Base-by-base conservation (phyloP, 768 basidiomycete species). In the Lactifluus hygrophoroides region DNA sequence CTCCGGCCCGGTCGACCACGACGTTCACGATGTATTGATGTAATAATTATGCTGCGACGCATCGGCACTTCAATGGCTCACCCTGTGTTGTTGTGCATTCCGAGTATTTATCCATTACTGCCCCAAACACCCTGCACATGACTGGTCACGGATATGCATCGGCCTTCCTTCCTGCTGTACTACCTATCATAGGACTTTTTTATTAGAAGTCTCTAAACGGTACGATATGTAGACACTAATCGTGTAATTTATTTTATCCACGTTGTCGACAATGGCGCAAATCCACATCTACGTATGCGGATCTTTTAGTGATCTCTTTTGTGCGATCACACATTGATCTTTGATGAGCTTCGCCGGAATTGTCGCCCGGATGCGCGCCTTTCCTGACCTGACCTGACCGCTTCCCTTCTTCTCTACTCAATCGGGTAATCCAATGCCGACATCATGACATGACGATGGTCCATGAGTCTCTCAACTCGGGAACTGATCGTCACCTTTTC, bases 221-320 rank as follows among this genome's bases (percentile, higher is more conserved):
- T 60, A 56, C 44, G 49, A 45, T 53, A 58, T 51, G 54, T 60
- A 60, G 59, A 54, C 59, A 60, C 52, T 60, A 60, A 60, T 60
- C 42, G 54, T 42, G 59, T 60, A 60, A 60, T 60, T 60, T 60
- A 60, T 60, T 60, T 60, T 60, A 60, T 60, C 49, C 49, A 51
- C 48, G 27, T 60, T 56, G 59, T 60, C 49, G 27, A 56, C 59
- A 56, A 38, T 51, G 53, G 28, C 54, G 49, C 59, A 60, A 60
- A 56, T 60, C 48, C 59, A 46, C 59, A 51, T 60, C 54, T 51
- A 27, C 5, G 49, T 46, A 34, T n/a, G 44, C 49, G 49, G 59
- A 60, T 56, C 59, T 45, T 30, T 59, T 37, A 32, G 40, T 54
- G 58, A 59, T 58, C 44, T 40, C 11, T 32, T n/a, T 35, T n/a